These are phyloP conservation scores for Sarcomyxa edulis DNA, from an alignment of 768 basidiomycete species.

Conservation along the genomic window DNA sequence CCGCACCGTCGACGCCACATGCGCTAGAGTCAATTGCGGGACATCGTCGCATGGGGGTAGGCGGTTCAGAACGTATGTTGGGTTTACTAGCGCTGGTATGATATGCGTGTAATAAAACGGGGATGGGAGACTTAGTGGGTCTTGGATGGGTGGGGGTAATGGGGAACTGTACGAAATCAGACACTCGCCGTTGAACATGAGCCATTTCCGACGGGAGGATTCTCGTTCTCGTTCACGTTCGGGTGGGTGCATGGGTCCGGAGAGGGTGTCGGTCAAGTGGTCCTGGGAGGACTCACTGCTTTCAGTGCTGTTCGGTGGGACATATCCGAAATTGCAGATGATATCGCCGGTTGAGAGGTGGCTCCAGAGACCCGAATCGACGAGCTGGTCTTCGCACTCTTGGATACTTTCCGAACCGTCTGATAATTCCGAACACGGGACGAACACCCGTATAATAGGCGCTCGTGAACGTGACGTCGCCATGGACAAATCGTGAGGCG, in stretches of 20 bases:
- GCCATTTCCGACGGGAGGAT: slow-evolving; percentile 41
- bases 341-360: slow-evolving; percentile 76
- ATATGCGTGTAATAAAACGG: slow-evolving; percentile 78
- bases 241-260: neutral
- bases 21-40: slow-evolving; percentile 45
- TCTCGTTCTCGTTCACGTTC: slow-evolving; percentile 3
- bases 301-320: slow-evolving; percentile 41
- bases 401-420: slow-evolving; percentile 36
- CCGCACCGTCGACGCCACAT: slow-evolving; percentile 39
- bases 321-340: slow-evolving; percentile 76
- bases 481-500: slow-evolving; percentile 58
- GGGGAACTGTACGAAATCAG: slow-evolving; percentile 62
- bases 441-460: slow-evolving; percentile 69
- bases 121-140: slow-evolving; percentile 61
- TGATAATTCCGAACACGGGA: slow-evolving; percentile 58
- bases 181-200: slow-evolving; percentile 63
- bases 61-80: slow-evolving; percentile 26
- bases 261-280: slow-evolving; percentile 11
- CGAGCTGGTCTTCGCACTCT: slow-evolving; percentile 64
- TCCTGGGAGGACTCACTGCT: slow-evolving; percentile 19
- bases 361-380: slow-evolving; percentile 63
- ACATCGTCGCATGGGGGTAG: slow-evolving; percentile 32
- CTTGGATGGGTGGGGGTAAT: slow-evolving; percentile 44
- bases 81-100: slow-evolving; percentile 34
- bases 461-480: slow-evolving; percentile 63